Conservation (phyloP, 179 eudicot genomes). For the Nepenthes alata region DNA sequence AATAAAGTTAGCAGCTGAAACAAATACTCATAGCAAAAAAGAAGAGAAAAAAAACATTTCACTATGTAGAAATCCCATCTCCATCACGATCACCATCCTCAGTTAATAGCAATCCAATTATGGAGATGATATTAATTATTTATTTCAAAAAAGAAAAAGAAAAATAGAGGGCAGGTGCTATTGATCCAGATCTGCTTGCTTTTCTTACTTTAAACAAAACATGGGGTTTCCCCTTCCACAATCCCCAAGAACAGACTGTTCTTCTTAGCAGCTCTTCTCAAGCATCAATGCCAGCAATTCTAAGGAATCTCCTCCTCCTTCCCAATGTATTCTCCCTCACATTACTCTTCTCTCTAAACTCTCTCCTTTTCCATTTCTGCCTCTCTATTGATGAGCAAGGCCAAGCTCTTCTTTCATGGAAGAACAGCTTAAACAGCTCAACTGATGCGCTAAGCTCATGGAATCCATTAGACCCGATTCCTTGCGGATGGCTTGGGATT, state of each 20-base stretch:
- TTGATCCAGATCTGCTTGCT: constrained; percentile 37
- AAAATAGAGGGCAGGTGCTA: constrained; percentile 15
- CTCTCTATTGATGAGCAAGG: constrained; percentile 60
- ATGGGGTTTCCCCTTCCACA: constrained; percentile 76
- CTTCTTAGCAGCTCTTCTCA: constrained; percentile 14
- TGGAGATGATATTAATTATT: background rate
- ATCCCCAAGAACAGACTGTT: constrained; percentile 40
- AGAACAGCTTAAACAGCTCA: constrained; percentile 39
- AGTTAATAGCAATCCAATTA: too few relatives aligned
- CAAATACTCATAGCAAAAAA: background rate
- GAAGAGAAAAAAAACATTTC: background rate
- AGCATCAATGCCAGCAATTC: constrained; percentile 46
- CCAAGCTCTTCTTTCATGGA: constrained; percentile 74
- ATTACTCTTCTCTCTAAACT: constrained; percentile 16
- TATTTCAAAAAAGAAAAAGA: background rate
- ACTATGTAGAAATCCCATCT: too few relatives aligned
- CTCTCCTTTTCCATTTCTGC: constrained; percentile 22
- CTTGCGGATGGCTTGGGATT: constrained; percentile 67
- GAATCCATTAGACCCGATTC: constrained; percentile 33
- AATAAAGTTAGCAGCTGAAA: background rate
- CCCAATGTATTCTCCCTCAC: constrained; percentile 13
- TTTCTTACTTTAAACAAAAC: constrained; percentile 71
- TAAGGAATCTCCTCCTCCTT: constrained; percentile 24
- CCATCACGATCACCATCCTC: too few relatives aligned
- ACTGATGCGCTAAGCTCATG: constrained; percentile 36